Base-by-base conservation (phyloP, 768 basidiomycete species). In the Macrocybe gigantea region DNA sequence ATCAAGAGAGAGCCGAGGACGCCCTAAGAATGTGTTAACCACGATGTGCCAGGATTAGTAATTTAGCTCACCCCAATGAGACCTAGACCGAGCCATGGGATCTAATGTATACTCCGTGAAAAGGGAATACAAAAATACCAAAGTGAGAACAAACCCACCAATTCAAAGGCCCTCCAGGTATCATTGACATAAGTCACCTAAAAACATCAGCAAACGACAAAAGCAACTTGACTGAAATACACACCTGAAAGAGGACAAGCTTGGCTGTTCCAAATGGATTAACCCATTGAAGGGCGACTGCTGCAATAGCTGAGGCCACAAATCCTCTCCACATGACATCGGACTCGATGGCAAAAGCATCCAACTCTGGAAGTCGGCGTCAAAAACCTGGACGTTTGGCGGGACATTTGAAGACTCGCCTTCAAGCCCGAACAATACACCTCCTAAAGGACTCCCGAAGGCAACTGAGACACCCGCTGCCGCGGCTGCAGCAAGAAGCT, bases 301-400 rank as follows among this genome's bases (percentile, higher is more conserved):
- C 89, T 0, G 92, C 92, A 44, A 93, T 78, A 43, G 85, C 88
- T 6, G 89, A 91, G 11, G 88, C 90, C 47, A 90, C 90, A 60
- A 95, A 95, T n/a, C 84, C 88, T 48, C 81, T 74, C 85, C 85
- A 87, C 75, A 87, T 80, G 30, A 87, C 85, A 53, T 90, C 87
- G 2, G 82, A 81, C 50, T 84, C 83, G 54, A 77, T 80, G 12
- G 81, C 76, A 57, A 84, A 83, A 1, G 79, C 77, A 53, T 84
- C 83, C 12, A 86, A 65, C 59, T 86, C 83, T 80, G 49, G n/a
- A 40, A 29, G 22, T 30, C 8, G 34, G 5, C 14, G 10, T 33
- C 22, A 36, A 33, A 8, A 14, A 30, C 9, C 5, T 34, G 6
- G 38, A 33, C 32, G 44, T 14, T 34, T 8, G 13, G 22, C 12